These are phyloP conservation scores for Schwanniomyces sp. DNA, from an alignment of 805 yeast genomes.

Conservation along the genomic window DNA sequence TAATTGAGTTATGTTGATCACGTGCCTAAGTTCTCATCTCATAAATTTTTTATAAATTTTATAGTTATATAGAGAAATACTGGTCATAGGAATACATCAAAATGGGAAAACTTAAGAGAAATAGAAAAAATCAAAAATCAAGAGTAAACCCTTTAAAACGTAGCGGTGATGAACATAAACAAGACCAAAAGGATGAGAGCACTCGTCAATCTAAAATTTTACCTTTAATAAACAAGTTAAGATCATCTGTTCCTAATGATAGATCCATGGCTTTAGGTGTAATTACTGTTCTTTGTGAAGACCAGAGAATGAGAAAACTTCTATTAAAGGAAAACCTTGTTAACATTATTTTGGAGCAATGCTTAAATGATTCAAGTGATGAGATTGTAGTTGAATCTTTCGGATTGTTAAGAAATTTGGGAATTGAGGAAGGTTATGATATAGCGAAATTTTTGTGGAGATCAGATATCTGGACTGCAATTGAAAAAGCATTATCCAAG, in stretches of 20 bases:
- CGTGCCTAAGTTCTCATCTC: slow-evolving; percentile 1
- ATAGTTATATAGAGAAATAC: background rate
- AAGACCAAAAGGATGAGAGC: slow-evolving; percentile 43
- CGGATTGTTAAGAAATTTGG: slow-evolving; percentile 78
- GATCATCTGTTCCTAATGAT: slow-evolving; percentile 66
- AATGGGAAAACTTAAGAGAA: slow-evolving; percentile 79
- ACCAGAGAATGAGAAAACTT: slow-evolving; percentile 57
- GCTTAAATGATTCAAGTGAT: slow-evolving; percentile 63
- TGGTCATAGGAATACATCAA: background rate
- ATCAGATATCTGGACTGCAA: slow-evolving; percentile 67
- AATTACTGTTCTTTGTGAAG: slow-evolving; percentile 70
- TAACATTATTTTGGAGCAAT: slow-evolving; percentile 59
- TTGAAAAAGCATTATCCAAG: slow-evolving; percentile 53
- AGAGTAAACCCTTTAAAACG: slow-evolving; percentile 35
- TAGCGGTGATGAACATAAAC: slow-evolving; percentile 12
- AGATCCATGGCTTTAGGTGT: slow-evolving; percentile 76
- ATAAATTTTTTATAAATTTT: background rate
- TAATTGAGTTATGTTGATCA: background rate
- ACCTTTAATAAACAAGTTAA: slow-evolving; percentile 67
- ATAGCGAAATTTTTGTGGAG: slow-evolving; percentile 75
- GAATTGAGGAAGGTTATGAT: slow-evolving; percentile 86
- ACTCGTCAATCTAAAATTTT: slow-evolving; percentile 56
- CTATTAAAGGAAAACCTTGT: slow-evolving; percentile 73
- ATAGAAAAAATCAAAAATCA: slow-evolving; percentile 37
- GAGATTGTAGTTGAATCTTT: slow-evolving; percentile 80